Percentiles rank a stretch among this genome's conserved stretches.
Conservation (phyloP, 768 basidiomycete species). For the Macrolepiota fuliginosa region DNA sequence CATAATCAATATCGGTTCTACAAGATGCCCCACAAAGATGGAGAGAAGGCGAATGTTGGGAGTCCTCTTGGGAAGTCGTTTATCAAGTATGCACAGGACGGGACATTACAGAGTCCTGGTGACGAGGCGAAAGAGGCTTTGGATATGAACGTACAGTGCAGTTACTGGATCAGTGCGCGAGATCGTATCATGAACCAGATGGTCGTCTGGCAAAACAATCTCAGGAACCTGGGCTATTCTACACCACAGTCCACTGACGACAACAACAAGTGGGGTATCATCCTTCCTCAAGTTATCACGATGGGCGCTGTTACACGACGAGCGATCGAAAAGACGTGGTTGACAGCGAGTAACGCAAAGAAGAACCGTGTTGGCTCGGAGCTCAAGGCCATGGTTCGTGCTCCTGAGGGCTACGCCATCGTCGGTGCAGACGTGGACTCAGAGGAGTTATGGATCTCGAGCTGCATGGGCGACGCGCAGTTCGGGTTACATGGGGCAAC, state of each 20-base stretch:
- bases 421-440: conserved; percentile 99
- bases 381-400: conserved; percentile 96
- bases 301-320: conserved; percentile 99
- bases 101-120: conserved; percentile 79
- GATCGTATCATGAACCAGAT: conserved; percentile 92
- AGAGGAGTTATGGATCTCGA: conserved; percentile 98
- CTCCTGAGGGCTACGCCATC: conserved; percentile 89
- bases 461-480: conserved; percentile 97
- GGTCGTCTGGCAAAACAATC: conserved; percentile 76
- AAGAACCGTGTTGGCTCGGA: conserved; percentile 97
- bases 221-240: conserved; percentile 51
- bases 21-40: conserved; percentile 96
- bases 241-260: conserved; percentile 14
- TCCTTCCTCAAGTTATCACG: conserved; percentile 92
- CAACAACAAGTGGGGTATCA: conserved; percentile 75
- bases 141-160: conserved; percentile 91
- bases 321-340: conserved; percentile 97
- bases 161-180: conserved; percentile 95
- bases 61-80: conserved; percentile 88
- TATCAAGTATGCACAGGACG: conserved; percentile 84
- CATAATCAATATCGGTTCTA: conserved; percentile 66
- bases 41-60: conserved; percentile 93
- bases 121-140: conserved; percentile 81
- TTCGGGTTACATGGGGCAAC: conserved; percentile 96
- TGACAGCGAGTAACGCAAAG: conserved; percentile 98